Base-by-base conservation (phyloP, 2,329 filamentous ascomycete genomes). In the Fusarium devonianum region DNA sequence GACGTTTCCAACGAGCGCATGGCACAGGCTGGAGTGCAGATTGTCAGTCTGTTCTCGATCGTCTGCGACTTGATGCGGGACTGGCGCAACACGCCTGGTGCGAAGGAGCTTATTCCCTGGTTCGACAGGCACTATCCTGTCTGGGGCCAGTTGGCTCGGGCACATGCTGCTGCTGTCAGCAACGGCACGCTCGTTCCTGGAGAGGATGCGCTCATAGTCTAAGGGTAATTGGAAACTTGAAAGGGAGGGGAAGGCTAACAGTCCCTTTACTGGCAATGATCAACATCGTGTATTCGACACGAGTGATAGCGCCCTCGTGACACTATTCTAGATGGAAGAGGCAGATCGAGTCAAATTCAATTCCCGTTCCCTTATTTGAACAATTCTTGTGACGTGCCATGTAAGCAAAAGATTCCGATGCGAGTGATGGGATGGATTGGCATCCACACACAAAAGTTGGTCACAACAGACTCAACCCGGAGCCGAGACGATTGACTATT, bases 31-130 rank as follows among this genome's bases (percentile, higher is more conserved):
- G 88, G 87, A 25, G 87, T 89, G 4, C 83, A 87, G 58, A 70
- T 86, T 19, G 77, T 86, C 19, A 78, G 78, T 12, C 67, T 86
- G 49, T 89, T 89, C 61, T 77, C 78, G 18, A 85, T 90, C 51
- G 74, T 85, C 12, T 81, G 80, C 63, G 86, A 89, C 59, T 71
- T 90, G 43, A 89, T 89, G 86, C 77, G 86, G 23, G 86, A 89
- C 67, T 89, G 86, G 86, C 76, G 85, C 34, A 73, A 75, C 54
- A 73, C 67, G 0, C 78, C 79, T 7, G 83, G 82, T 25, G 72
- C 79, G 18, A 62, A 68, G 22, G 76, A 85, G 71, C 67, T 90
- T 4, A 71, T 88, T 49, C 84, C 86, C 10, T 87, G 78, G 69
- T 71, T 90, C 39, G 84, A 88, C 67, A 74, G 75, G 71, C 88